A percentile compares a stretch with the other conserved stretches of the same genome.
phyloP scores from a whole-genome alignment of 768 basidiomycete species.

The Leccinellum albellum region DNA sequence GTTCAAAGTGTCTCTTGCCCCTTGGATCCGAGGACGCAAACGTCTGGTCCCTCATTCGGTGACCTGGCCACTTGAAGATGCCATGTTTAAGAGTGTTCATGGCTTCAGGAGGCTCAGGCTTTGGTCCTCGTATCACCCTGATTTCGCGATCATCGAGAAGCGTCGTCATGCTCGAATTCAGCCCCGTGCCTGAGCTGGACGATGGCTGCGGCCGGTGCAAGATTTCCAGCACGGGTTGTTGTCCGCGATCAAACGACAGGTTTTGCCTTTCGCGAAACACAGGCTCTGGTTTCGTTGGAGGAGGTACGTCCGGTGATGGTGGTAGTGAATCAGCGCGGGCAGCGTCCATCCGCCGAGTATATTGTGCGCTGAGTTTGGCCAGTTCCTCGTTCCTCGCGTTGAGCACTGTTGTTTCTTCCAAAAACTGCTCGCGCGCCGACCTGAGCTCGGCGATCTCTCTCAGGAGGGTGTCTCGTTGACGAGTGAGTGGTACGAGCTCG shows the following conservation, averaged over 20 bases:
- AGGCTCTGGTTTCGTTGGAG: constrained; percentile 6
- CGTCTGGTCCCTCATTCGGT: constrained; percentile 47
- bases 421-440: constrained; percentile 77
- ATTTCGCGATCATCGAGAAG: constrained; percentile 28
- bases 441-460: constrained; percentile 86
- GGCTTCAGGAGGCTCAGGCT: constrained; percentile 36
- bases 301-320: constrained; percentile 4
- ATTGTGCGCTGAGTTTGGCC: constrained; percentile 80
- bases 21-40: constrained; percentile 34
- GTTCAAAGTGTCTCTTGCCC: constrained; percentile 51
- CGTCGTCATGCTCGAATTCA: constrained; percentile 18
- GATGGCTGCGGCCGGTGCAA: constrained; percentile 9
- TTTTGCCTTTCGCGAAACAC: constrained; percentile 23
- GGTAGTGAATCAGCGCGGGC: constrained; percentile 15
- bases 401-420: constrained; percentile 89
- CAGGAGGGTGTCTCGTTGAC: constrained; percentile 72
- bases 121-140: constrained; percentile 27
- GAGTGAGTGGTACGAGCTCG: constrained; percentile 80
- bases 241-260: constrained; percentile 28
- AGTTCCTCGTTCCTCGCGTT: constrained; percentile 92
- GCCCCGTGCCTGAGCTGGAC: constrained; percentile 8
- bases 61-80: constrained; percentile 72
- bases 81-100: constrained; percentile 51
- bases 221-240: constrained; percentile 9
- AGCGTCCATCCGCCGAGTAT: constrained; percentile 71